Evolutionary conservation across 192 early-diverging fungal species (phyloP), one percentile per base, ranked within the genome.

Genomic region (Backusella sp.): DNA sequence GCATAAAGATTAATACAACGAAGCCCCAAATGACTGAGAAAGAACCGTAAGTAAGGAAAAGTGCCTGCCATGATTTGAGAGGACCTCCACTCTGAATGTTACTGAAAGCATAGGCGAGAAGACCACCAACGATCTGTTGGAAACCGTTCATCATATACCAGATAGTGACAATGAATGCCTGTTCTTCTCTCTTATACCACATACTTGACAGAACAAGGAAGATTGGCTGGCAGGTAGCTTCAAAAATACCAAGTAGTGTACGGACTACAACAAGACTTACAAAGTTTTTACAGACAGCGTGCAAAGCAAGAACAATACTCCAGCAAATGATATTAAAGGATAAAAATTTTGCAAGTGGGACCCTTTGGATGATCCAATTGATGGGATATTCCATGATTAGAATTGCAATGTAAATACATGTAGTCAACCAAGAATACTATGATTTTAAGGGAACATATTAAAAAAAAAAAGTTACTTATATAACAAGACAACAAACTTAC

Each of bases 181-280:
- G 42, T 35, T 80, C 79, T 19, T 46, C 34, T 46, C 75, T 70
- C 19, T 75, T 74, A 49, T 73, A 80, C 17, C 75, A 52, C 6
- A 52, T 79, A 42, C 70, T 41, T 6, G 70, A 66, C 3, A 80
- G 30, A 41, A 80, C 17, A n/a, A 76, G 21, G 8, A 59, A 71
- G 11, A 49, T 49, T 30, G 79, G 79, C 14, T 76, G 65, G 1
- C 62, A 42, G 3, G 74, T 75, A 11, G 73, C 79, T 42, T 80
- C 79, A 62, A 76, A 72, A 26, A 76, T 14, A 68, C 79, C 79
- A n/a, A 80, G 67, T 8, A 80, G 42, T 11, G 70, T 76, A 17
- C 79, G 79, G 12, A 75, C 35, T 3, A 52, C 66, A 37, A 39
- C 56, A 6, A 80, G 23, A n/a, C 62, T 44, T 21, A 66, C 37